phyloP scores from a whole-genome alignment of 129 eudicot genomes.

The Smallanthus sonchifolius region DNA sequence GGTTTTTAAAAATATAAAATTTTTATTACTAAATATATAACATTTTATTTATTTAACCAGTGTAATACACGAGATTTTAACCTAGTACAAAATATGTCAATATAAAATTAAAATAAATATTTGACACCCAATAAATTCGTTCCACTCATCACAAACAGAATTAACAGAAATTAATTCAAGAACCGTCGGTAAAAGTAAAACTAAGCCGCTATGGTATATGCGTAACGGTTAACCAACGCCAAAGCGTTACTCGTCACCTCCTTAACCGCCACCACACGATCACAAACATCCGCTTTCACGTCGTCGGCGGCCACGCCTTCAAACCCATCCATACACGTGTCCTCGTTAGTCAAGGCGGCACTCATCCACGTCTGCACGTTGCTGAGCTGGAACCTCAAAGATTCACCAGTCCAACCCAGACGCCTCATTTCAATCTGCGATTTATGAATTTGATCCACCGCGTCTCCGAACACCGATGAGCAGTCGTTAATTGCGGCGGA shows the following conservation, averaged over 20 bases:
- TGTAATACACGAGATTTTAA: not conserved
- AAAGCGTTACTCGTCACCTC: constrained; percentile 73
- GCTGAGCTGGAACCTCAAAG: constrained; percentile 68
- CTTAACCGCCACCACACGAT: constrained; percentile 40
- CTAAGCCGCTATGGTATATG: not conserved
- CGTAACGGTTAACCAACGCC: constrained; percentile 71
- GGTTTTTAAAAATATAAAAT: too few species aligned
- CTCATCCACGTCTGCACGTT: constrained; percentile 98
- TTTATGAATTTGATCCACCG: constrained; percentile 49
- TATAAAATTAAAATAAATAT: not conserved
- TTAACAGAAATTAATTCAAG: not conserved
- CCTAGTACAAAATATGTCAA: not conserved
- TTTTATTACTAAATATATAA: too few species aligned
- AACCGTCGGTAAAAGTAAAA: not conserved
- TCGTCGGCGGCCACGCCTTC: constrained; percentile 39
- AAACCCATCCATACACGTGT: constrained; percentile 84
- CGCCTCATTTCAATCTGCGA: constrained; percentile 56
- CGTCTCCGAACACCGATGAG: constrained; percentile 46
- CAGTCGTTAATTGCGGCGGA: constrained; percentile 67
- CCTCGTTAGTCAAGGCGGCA: constrained; percentile 85
- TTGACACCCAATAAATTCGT: constrained; percentile 2
- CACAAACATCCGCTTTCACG: constrained; percentile 46
- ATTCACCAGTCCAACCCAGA: constrained; percentile 40
- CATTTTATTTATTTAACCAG: not conserved
- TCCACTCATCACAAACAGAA: constrained; percentile 1